Conservation (phyloP, 2,329 filamentous ascomycete genomes). For the Metarhizium album region DNA sequence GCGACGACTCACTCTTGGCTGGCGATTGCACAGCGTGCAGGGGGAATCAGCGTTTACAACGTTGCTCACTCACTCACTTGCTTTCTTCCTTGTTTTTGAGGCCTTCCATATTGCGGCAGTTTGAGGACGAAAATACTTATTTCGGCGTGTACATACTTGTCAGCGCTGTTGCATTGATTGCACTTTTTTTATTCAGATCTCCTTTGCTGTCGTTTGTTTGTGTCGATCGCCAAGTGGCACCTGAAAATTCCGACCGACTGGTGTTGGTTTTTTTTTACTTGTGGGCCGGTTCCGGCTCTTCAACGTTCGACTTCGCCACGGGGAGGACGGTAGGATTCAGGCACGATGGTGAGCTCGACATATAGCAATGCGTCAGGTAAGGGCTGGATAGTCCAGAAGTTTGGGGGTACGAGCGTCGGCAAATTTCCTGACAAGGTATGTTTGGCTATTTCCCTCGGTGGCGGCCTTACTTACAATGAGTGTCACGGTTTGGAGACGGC, state of each 20-base stretch:
- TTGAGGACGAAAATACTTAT: background rate
- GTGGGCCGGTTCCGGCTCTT: slow-evolving; percentile 2
- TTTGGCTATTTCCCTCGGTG: slow-evolving; percentile 7
- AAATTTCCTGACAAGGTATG: slow-evolving; percentile 70
- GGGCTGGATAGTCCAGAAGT: slow-evolving; percentile 86
- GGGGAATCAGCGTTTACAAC: background rate
- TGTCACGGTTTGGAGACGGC: background rate
- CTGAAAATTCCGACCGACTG: background rate
- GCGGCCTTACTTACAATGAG: background rate
- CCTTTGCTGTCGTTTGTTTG: background rate
- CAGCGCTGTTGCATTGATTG: background rate
- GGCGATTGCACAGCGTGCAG: no score
- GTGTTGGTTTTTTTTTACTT: background rate
- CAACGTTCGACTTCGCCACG: background rate
- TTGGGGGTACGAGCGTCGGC: slow-evolving; percentile 88
- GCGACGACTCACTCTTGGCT: no score
- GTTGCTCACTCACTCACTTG: slow-evolving; percentile 4
- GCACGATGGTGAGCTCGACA: slow-evolving; percentile 21
- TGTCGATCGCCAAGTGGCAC: background rate
- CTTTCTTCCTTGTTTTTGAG: background rate
- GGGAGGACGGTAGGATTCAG: background rate
- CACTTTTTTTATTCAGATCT: background rate
- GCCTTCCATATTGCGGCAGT: background rate
- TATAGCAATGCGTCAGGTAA: slow-evolving; percentile 27
- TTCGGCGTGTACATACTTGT: background rate